Base-by-base conservation (phyloP, 2,329 filamentous ascomycete species). In the Salinomyces thailandicus region DNA sequence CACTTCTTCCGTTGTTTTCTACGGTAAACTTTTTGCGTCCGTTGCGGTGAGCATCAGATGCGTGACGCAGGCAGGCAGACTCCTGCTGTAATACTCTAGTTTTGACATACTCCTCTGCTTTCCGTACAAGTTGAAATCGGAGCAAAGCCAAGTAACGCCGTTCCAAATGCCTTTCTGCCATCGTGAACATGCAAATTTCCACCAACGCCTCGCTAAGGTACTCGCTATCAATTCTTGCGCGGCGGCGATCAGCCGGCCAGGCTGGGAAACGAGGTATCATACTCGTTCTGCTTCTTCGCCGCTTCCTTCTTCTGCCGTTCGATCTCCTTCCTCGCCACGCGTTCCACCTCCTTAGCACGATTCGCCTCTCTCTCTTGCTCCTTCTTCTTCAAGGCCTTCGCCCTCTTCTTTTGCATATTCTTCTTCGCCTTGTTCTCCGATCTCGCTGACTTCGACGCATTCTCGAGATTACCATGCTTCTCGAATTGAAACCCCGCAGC, bases 391-490 rank as follows among this genome's bases (percentile, higher is more conserved):
- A 15, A 30, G 5, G 22, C 11, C 29, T 33, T 31, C 33, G 22
- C 18, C 30, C 33, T 33, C 15, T 28, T 27, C 14, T 22, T 29
- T 14, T 12, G 4, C n/a, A 8, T 8, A 17, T 35, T 33, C 35
- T 31, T 35, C 31, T 34, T 15, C 34, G 8, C 19, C 24, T 24
- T 14, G 34, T 37, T 33, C 31, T 34, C 16, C n/a, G 22, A 26
- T n/a, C 13, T 17, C 14, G 7, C 28, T 9, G 19, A 14, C 14
- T 17, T 15, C 31, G 30, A 20, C 14, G 16, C 19, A 33, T 40
- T 40, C 5, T 51, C 43, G 3, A 44, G 39, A 5, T 49, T 41
- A 5, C 40, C 34, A 2, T 43, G 41, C 18, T 36, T 44, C 7
- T 13, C 19, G 8, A 12, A 18, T n/a, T 29, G 5, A 18, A 27